Evolutionary conservation across 805 yeast species (phyloP).

Genomic region (Zygoascus ofunaensis): DNA sequence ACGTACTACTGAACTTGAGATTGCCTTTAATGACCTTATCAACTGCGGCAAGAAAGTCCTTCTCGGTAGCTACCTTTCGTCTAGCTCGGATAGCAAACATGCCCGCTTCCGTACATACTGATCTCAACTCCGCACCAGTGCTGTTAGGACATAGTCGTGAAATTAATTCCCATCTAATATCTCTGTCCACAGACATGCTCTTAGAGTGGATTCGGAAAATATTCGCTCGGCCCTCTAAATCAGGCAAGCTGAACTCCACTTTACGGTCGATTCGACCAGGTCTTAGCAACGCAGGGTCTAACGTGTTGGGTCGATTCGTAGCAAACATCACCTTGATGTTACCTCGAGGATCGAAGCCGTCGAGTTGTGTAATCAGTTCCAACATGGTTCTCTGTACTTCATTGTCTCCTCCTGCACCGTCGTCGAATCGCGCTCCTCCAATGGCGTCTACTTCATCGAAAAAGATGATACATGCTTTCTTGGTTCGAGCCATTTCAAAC

Average conservation of each 20-base stretch:
- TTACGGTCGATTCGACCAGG: slow-evolving; percentile 99
- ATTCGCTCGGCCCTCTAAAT: slow-evolving; percentile 94
- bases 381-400: slow-evolving; percentile 99
- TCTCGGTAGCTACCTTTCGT: slow-evolving; percentile 95
- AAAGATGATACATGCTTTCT: slow-evolving; percentile 95
- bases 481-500: slow-evolving; percentile 98
- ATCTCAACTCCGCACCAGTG: slow-evolving; percentile 97
- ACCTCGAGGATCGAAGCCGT: slow-evolving; percentile 98
- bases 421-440: slow-evolving; percentile 99
- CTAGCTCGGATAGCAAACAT: slow-evolving; percentile 99
- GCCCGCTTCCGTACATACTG: slow-evolving; percentile 99
- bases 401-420: slow-evolving; percentile 98
- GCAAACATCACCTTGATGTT: slow-evolving; percentile 99
- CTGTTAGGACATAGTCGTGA: slow-evolving; percentile 96
- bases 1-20: slow-evolving; percentile 92
- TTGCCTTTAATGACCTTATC: slow-evolving; percentile 98
- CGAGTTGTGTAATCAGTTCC: slow-evolving; percentile 94
- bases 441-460: slow-evolving; percentile 98
- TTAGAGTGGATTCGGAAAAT: slow-evolving; percentile 95
- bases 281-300: slow-evolving; percentile 94
- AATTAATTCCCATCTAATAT: slow-evolving; percentile 96
- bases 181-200: slow-evolving; percentile 95
- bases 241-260: slow-evolving; percentile 94
- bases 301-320: slow-evolving; percentile 94
- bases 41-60: slow-evolving; percentile 94